Evolutionary conservation across 2,329 filamentous ascomycete species (phyloP).

Genomic region (Magnaporthiopsis incrustans): DNA sequence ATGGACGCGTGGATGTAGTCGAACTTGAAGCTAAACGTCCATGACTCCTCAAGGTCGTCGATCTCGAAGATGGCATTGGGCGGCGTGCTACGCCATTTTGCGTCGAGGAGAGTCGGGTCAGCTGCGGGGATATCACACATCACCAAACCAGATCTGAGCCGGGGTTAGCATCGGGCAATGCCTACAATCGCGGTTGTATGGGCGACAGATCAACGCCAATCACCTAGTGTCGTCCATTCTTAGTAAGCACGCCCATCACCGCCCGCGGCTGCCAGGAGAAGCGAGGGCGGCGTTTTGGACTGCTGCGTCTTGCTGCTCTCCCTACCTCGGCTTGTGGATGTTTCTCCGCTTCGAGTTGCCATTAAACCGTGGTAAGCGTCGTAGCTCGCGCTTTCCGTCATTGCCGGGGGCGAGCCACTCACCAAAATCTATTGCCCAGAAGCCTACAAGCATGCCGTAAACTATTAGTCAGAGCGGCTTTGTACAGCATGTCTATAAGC

Average conservation of each 20-base stretch:
- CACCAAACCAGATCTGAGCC: not conserved
- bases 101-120: not conserved
- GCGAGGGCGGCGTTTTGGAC: not conserved
- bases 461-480: no score
- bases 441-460: conserved; percentile 11
- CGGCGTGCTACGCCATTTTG: conserved; percentile 11
- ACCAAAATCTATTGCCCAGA: conserved; percentile 22
- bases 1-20: conserved; percentile 21
- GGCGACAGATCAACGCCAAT: conserved; percentile 19
- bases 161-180: not conserved
- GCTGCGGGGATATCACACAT: not conserved
- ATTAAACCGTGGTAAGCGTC: no score
- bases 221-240: conserved; percentile 11
- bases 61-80: conserved; percentile 20
- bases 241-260: no score
- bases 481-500: no score
- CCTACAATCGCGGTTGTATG: conserved; percentile 19
- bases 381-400: no score
- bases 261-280: no score
- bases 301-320: not conserved
- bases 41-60: conserved; percentile 20
- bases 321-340: conserved; percentile 19
- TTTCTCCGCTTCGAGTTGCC: conserved; percentile 14
- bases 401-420: conserved; percentile 4
- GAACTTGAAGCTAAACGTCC: conserved; percentile 20